phyloP scores from a whole-genome alignment of 345 rosid genomes.

The Linum trigynum region DNA sequence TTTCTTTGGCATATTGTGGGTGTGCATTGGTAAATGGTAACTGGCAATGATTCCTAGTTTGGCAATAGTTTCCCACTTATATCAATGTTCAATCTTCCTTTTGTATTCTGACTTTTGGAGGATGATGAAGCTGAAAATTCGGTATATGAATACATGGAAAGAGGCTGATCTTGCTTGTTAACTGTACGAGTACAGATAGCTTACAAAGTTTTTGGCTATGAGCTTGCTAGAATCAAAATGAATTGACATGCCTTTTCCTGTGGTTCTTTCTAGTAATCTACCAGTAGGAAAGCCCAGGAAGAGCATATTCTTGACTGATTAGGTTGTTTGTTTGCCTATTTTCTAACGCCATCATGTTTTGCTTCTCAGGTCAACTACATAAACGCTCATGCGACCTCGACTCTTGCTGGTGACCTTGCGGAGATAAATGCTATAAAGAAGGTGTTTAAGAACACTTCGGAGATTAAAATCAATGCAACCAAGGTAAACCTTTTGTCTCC shows the following conservation, averaged over 20 bases:
- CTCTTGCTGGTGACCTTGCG: slow-evolving; percentile 96
- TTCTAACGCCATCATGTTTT: background rate
- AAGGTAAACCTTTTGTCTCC: slow-evolving; percentile 46
- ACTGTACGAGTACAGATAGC: no score
- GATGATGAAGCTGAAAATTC: no score
- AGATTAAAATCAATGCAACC: slow-evolving; percentile 87
- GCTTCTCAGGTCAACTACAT: slow-evolving; percentile 78
- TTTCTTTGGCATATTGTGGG: background rate
- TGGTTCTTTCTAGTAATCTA: background rate
- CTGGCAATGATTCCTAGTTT: no score
- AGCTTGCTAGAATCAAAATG: background rate
- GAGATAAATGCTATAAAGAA: slow-evolving; percentile 94
- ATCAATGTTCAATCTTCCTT: no score
- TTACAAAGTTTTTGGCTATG: background rate
- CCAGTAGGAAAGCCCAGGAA: background rate
- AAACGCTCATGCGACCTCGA: slow-evolving; percentile 97
- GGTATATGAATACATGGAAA: no score
- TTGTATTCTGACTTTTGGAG: no score
- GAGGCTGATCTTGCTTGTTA: no score
- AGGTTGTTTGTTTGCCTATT: background rate
- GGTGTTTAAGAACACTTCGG: slow-evolving; percentile 78
- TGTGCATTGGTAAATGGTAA: no score
- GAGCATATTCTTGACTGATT: background rate
- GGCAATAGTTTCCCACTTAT: no score
- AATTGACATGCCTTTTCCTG: background rate